Conservation (phyloP, 2,329 filamentous ascomycete genomes). For the Fusarium nanum region DNA sequence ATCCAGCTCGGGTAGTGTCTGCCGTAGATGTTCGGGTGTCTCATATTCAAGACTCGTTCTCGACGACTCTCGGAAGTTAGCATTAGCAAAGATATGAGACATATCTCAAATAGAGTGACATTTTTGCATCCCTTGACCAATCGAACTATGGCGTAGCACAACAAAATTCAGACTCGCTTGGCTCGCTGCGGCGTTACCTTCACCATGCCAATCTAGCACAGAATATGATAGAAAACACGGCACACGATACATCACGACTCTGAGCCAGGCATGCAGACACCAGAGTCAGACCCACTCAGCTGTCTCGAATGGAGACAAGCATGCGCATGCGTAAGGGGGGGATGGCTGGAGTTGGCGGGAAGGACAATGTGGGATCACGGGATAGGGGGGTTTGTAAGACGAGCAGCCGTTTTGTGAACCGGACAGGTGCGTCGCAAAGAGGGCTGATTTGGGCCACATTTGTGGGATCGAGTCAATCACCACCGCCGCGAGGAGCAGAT, state of each 20-base stretch:
- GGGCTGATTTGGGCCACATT: slow-evolving; percentile 45
- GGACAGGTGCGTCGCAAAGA: slow-evolving; percentile 47
- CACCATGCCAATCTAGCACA: slow-evolving; percentile 28
- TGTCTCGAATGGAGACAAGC: slow-evolving; percentile 31
- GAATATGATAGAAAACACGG: slow-evolving; percentile 17
- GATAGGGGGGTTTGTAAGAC: slow-evolving; percentile 36
- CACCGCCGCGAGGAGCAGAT: slow-evolving; percentile 1
- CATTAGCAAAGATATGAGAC: slow-evolving; percentile 9
- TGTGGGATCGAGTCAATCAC: slow-evolving; percentile 10
- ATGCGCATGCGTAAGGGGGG: slow-evolving; percentile 25
- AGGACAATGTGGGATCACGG: slow-evolving; percentile 43
- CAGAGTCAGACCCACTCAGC: slow-evolving; percentile 6
- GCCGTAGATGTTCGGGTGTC: slow-evolving; percentile 17
- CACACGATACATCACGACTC: slow-evolving; percentile 3
- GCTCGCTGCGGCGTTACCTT: slow-evolving; percentile 31
- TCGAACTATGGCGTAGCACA: slow-evolving; percentile 23
- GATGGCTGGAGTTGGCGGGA: slow-evolving; percentile 14
- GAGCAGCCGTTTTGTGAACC: slow-evolving; percentile 32
- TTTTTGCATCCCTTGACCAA: slow-evolving; percentile 10
- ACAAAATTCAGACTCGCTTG: slow-evolving; percentile 36
- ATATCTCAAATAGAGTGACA: slow-evolving; percentile 7
- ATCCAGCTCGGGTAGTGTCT: slow-evolving; percentile 9
- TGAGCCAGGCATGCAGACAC: slow-evolving; percentile 20
- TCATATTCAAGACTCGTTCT: slow-evolving; percentile 19
- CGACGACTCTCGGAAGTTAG: slow-evolving; percentile 16